Percentiles rank a stretch among this genome's conserved stretches.
These are phyloP conservation scores for Termitomyces sp. DNA, from an alignment of 768 basidiomycete genomes.

Conservation along the genomic window DNA sequence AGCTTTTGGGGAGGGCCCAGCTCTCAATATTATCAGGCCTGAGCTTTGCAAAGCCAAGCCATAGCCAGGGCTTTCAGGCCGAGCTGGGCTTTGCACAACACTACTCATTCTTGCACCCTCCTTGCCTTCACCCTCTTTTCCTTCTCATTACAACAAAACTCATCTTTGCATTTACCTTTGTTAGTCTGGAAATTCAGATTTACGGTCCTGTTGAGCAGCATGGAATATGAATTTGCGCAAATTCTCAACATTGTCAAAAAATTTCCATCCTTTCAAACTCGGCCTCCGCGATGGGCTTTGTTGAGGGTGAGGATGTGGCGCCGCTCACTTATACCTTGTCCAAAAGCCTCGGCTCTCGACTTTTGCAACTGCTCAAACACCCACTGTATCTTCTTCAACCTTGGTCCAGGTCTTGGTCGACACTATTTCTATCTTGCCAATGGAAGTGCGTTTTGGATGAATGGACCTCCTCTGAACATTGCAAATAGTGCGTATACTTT, in stretches of 20 bases:
- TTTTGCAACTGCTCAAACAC: not conserved
- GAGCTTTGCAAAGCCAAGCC: no score
- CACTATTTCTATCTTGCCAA: not conserved
- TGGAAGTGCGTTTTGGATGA: not conserved
- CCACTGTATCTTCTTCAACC: not conserved
- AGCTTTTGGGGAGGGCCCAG: no score
- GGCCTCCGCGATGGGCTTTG: not conserved
- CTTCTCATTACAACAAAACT: no score
- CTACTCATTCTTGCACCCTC: no score
- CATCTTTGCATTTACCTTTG: no score
- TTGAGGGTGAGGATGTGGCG: not conserved
- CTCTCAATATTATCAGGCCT: no score
- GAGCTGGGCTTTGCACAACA: no score
- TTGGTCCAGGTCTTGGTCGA: no score
- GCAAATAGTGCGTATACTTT: not conserved
- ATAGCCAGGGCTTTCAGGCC: no score
- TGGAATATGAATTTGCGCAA: not conserved
- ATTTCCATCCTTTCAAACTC: not conserved
- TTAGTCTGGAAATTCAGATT: no score
- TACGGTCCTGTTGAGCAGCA: no score
- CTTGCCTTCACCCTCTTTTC: no score
- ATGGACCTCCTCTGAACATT: not conserved
- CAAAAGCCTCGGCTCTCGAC: not conserved
- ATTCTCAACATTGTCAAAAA: not conserved
- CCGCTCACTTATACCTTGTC: not conserved